Base-by-base conservation (phyloP, 1,139 yeast genomes). In the Lodderomyces margitis region DNA sequence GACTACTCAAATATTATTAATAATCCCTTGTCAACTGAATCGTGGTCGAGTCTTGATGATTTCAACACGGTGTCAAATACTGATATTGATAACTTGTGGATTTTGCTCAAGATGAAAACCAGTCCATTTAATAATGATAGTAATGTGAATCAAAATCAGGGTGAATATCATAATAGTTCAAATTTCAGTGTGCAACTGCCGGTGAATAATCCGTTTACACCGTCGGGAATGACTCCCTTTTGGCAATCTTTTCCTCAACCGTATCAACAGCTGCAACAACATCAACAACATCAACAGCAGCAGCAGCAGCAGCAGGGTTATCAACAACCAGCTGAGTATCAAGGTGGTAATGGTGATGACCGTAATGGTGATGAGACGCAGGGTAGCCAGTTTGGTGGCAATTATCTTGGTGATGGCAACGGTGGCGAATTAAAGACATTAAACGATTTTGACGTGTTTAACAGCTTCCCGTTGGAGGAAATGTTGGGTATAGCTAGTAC, bases 21-120 rank as follows among this genome's bases (percentile, higher is more conserved):
- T 10, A 20, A 41, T 32, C 32, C 45, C 21, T 4, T 16, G 19
- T 31, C 43, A 8, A 34, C 12, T 3, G 40, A 36, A 23, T 36
- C 45, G 11, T 38, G 34, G 28, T 39, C 39, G 8, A 55, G 52
- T 16, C 36, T 44, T 8, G 61, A 56, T 32, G 58, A 51, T 28
- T 30, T 53, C n/a, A 52, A 58, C 27, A 52, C 54, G 23, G 47
- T 62, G 6, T 59, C 60, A 21, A 60, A 61, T 46, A 55, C 56
- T 7, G 71, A 66, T 32, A 59, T 68, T 34, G 76, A 70, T 46
- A 56, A 62, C 35, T 51, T 69, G 25, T 70, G 75, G 75, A 43
- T 54, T 21, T 68, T 64, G 45, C 57, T 68, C 53, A 37, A 37
- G 28, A 30, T 37, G 35, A 37, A 37, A 20, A 36, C 20, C 3